Evolutionary conservation across 2,329 filamentous ascomycete genomes (phyloP).

Genomic region (Aureobasidium uvarum): DNA sequence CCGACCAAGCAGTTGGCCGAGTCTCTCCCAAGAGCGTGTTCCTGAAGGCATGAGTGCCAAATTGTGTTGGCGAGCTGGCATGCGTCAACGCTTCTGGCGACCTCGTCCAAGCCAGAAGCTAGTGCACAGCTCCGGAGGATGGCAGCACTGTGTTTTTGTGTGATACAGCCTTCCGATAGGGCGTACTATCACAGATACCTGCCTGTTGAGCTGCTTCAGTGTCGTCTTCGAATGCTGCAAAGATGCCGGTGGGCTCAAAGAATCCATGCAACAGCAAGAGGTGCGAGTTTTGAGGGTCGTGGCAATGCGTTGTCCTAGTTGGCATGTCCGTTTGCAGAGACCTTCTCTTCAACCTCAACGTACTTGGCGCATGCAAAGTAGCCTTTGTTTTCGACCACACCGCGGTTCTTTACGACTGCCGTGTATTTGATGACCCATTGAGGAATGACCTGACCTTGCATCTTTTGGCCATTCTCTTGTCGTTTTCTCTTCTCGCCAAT

Average conservation of each 20-base stretch:
- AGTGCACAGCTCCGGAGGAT: background rate
- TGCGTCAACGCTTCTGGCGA: background rate
- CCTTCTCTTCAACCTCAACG: slow-evolving; percentile 1
- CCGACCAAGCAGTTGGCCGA: background rate
- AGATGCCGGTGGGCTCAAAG: background rate
- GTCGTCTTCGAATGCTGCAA: too few species aligned
- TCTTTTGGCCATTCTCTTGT: slow-evolving; percentile 50
- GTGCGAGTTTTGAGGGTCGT: background rate
- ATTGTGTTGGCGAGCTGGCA: background rate
- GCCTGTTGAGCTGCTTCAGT: background rate
- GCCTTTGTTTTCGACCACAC: slow-evolving; percentile 97
- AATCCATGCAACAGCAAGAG: background rate
- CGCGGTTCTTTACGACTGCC: slow-evolving; percentile 86
- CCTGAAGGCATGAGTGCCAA: background rate
- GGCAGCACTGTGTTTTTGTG: background rate
- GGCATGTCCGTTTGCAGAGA: background rate
- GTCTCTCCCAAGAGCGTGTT: background rate
- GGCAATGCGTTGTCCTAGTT: background rate
- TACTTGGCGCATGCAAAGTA: slow-evolving; percentile 83
- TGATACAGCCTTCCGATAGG: background rate
- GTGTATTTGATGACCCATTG: slow-evolving; percentile 98
- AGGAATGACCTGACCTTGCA: slow-evolving; percentile 76
- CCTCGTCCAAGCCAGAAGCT: background rate
- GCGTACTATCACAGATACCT: background rate
- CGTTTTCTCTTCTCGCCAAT: slow-evolving; percentile 44